Evolutionary conservation across 306 rosid genomes (phyloP).

Genomic region (Ormosia emarginata): DNA sequence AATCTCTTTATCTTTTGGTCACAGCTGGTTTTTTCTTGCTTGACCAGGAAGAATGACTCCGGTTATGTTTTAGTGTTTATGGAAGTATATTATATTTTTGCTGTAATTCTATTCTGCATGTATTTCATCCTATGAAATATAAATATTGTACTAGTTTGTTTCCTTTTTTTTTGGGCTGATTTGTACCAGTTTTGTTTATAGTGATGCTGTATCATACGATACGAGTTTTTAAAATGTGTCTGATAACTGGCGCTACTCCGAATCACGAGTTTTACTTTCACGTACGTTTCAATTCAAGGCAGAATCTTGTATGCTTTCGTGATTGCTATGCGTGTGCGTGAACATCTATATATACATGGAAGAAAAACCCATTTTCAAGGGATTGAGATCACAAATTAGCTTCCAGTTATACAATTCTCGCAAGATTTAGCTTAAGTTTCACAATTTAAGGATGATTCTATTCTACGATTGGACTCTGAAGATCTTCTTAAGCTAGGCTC

Average conservation of each 20-base stretch:
- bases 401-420: neutral
- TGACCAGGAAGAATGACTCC: constrained; percentile 24
- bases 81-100: neutral
- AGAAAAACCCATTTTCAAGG: neutral
- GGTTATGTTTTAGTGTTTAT: constrained; percentile 19
- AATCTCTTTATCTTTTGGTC: constrained; percentile 31
- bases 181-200: no score
- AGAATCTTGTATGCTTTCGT: neutral
- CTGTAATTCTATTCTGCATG: constrained; percentile 16
- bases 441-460: no score
- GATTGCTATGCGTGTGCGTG: neutral
- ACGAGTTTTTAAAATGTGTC: neutral
- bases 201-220: no score
- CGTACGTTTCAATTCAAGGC: no score
- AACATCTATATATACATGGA: no score
- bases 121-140: neutral
- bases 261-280: no score
- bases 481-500: neutral
- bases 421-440: neutral
- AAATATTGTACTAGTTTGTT: neutral
- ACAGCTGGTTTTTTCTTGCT: constrained; percentile 61
- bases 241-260: no score
- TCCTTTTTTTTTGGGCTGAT: neutral
- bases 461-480: neutral
- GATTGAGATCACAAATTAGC: neutral